Evolutionary conservation across 2,329 filamentous ascomycete species (phyloP).

Genomic region (Aciculosporium take): DNA sequence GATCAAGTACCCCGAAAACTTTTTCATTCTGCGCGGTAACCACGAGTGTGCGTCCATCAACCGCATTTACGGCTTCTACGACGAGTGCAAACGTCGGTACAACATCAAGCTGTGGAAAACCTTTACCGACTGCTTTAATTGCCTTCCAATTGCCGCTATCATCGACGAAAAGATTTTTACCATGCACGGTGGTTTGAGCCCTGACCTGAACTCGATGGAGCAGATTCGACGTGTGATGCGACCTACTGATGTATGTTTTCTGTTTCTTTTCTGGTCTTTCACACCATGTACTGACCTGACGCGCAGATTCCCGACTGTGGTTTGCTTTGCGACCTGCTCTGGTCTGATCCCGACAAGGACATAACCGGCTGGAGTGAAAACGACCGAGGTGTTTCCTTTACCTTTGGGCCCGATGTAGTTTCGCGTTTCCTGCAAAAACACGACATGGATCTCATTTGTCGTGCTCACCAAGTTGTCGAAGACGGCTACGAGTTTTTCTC

Average conservation of each 20-base stretch:
- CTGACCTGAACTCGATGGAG: constrained; percentile 98
- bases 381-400: constrained; percentile 96
- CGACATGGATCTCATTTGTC: constrained; percentile 98
- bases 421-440: constrained; percentile 97
- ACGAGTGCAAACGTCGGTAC: constrained; percentile 97
- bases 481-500: constrained; percentile 99
- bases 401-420: constrained; percentile 93
- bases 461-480: constrained; percentile 96
- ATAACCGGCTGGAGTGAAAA: constrained; percentile 99
- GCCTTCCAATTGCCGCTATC: constrained; percentile 92
- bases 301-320: constrained; percentile 90
- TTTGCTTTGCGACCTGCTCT: constrained; percentile 90
- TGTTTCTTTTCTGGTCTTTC: constrained; percentile 11
- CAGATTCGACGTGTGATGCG: constrained; percentile 98
- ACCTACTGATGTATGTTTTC: constrained; percentile 78
- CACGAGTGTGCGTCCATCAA: constrained; percentile 99
- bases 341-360: constrained; percentile 98
- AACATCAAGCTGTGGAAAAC: constrained; percentile 99
- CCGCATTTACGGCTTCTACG: constrained; percentile 98
- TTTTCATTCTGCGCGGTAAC: constrained; percentile 96
- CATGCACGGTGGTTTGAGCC: constrained; percentile 96
- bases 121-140: constrained; percentile 99
- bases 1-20: constrained; percentile 99
- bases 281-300: constrained; percentile 8
- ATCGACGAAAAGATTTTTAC: constrained; percentile 99